Evolutionary conservation across 805 yeast genomes (phyloP), one percentile per base, ranked within the genome.

Genomic region (Candida qinlingensis): DNA sequence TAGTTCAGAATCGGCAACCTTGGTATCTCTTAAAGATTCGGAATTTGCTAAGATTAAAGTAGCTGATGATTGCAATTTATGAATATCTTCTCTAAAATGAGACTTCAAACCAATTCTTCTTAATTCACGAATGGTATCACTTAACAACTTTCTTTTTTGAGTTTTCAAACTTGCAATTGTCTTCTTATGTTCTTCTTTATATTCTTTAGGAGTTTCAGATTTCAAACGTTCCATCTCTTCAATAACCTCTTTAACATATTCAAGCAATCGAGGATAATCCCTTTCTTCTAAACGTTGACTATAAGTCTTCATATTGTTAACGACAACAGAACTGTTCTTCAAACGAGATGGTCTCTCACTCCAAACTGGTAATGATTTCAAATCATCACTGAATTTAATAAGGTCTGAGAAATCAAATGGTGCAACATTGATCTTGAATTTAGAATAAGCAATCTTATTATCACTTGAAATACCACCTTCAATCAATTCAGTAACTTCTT

Each of bases 71-170:
- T 87, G 88, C 4, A 76, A 66, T 28, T 74, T 75, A 45, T 79
- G 76, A n/a, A 83, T 78, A 52, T 86, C 90, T 6, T 83, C 74
- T 49, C 84, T 81, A 35, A 83, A 73, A 28, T 77, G 77, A 4
- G 82, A 70, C 56, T 80, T 85, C 54, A 94, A 66, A 1, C 99
- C 99, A 61, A 87, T 79, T 49, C 81, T 70, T 61, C 81, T 78
- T 46, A 92, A 68, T 54, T 87, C 94, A 53, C 81, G 81, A 51
- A 94, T 67, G 0, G 90, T 77, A 49, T 83, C 88, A 66, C 94
- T 85, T 46, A 95, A 69, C 6, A 90, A 66, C 54, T 84, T 85
- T 51, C 83, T 74, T 67, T 94, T 94, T 59, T 88, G 92, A n/a
- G 83, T 75, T 59, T 85, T 87, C 65, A 94, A 71, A 6, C 88